phyloP scores from a whole-genome alignment of 2,329 filamentous ascomycete genomes.

The Pseudogymnoascus sp. region DNA sequence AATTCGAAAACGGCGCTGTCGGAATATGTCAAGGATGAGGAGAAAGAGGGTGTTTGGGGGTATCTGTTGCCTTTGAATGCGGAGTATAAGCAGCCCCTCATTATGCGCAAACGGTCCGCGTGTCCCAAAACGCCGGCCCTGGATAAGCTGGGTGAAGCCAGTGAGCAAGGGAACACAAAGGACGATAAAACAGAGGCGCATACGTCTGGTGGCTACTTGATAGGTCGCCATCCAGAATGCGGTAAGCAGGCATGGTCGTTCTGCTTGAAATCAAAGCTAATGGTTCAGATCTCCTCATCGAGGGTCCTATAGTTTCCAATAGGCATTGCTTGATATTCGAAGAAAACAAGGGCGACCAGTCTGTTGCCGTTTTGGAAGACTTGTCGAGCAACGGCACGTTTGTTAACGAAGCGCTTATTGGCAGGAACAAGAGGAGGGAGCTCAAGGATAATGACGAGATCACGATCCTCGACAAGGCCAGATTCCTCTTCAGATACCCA shows the following conservation, averaged over 20 bases:
- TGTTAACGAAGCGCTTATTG: conserved; percentile 83
- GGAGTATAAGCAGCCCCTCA: conserved; percentile 58
- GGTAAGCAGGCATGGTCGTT: conserved; percentile 47
- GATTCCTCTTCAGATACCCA: conserved; percentile 89
- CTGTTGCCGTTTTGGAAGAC: conserved; percentile 76
- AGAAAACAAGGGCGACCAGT: conserved; percentile 48
- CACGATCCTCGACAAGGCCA: conserved; percentile 71
- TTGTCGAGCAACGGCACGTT: conserved; percentile 94
- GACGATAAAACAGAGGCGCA: conserved; percentile 50
- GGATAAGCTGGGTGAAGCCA: conserved; percentile 32
- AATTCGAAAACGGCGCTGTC: conserved; percentile 63
- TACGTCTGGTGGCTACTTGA: conserved; percentile 74
- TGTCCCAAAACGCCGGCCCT: conserved; percentile 53
- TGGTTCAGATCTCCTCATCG: conserved; percentile 56
- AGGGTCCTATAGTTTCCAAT: conserved; percentile 78
- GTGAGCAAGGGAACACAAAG: conserved; percentile 32
- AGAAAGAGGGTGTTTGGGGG: conserved; percentile 73
- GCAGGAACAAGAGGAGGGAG: conserved; percentile 83
- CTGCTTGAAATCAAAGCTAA: conserved; percentile 17
- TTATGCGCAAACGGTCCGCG: conserved; percentile 63
- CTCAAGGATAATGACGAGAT: conserved; percentile 87
- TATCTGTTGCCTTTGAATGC: conserved; percentile 78
- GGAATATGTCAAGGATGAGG: conserved; percentile 79
- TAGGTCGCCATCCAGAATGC: conserved; percentile 89
- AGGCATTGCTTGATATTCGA: conserved; percentile 64